Base-by-base conservation (phyloP, 345 rosid species). In the Mercurialis annua region DNA sequence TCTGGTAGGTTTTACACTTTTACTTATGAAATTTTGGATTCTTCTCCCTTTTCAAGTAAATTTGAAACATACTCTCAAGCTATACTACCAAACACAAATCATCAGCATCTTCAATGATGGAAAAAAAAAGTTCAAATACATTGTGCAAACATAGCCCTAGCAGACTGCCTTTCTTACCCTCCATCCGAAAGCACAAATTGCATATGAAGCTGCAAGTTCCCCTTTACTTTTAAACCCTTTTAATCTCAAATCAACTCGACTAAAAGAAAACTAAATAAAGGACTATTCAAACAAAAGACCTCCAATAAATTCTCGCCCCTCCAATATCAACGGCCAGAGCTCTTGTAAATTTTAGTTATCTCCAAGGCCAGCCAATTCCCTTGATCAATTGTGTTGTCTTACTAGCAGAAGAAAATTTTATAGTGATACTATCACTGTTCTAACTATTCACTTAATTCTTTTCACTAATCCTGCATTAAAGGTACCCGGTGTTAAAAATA, bases 61-160 rank as follows among this genome's bases (percentile, higher is more conserved):
- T 36, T n/a, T 16, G 33, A 43, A 57, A 67, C 47, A 51, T n/a
- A 67, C 62, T 43, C 56, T 20, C 5, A 20, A 55, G 38, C 70
- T 43, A 62, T 54, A 67, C 62, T 29, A 55, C 62, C 62, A 57
- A 57, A 31, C 64, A 30, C 27, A 16, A 44, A 29, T 31, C 12
- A 64, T 49, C 67, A n/a, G n/a, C n/a, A 40, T 40, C 44, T 40
- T 49, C 27, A n/a, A 46, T 17, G 36, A 65, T 38, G 10, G 57
- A 43, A 31, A 43, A 31, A 44, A 44, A n/a, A 43, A 30, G 31
- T 7, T 6, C n/a, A 2, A 1, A 1, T 21, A 5, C 3, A 21
- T n/a, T 64, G 2, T 18, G 9, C 54, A 9, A n/a, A 30, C 0
- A 6, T 17, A 9, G 8, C 1, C 21, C 18, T 63, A 17, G 24